These are phyloP conservation scores for Kingdonia uniflora DNA, from an alignment of 164 flowering plant genomes.

Conservation along the genomic window DNA sequence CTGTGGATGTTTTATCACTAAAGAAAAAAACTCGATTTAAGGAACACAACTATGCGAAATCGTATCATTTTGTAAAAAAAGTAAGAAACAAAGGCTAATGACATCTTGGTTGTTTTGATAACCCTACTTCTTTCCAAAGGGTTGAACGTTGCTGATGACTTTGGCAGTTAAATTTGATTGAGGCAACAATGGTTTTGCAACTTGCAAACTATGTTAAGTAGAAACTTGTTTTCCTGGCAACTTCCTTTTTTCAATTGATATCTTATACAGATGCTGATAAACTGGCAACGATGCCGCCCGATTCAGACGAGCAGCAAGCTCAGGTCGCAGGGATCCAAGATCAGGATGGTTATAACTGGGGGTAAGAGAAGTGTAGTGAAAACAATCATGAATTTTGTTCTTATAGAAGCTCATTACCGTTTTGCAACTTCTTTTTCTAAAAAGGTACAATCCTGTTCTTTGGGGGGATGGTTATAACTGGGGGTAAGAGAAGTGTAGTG, in stretches of 20 bases:
- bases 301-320: slow-evolving; percentile 86
- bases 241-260: slow-evolving; percentile 1
- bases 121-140: no score
- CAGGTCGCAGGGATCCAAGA: slow-evolving; percentile 58
- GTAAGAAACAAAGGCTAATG: no score
- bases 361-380: no score
- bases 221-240: neutral
- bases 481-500: no score
- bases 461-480: no score
- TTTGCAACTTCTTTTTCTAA: neutral
- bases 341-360: slow-evolving; percentile 93
- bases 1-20: no score
- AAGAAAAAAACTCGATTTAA: no score
- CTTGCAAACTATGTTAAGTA: neutral
- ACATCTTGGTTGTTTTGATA: no score
- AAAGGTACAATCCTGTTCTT: slow-evolving; percentile 87
- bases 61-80: no score
- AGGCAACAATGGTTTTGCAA: neutral
- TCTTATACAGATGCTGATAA: slow-evolving; percentile 36
- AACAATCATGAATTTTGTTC: slow-evolving; percentile 1
- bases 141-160: no score
- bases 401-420: slow-evolving; percentile 1
- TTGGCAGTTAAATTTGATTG: no score
- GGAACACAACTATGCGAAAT: no score
- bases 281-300: slow-evolving; percentile 67